phyloP scores from a whole-genome alignment of 2,329 filamentous ascomycete genomes.

The Esteya vermicola region DNA sequence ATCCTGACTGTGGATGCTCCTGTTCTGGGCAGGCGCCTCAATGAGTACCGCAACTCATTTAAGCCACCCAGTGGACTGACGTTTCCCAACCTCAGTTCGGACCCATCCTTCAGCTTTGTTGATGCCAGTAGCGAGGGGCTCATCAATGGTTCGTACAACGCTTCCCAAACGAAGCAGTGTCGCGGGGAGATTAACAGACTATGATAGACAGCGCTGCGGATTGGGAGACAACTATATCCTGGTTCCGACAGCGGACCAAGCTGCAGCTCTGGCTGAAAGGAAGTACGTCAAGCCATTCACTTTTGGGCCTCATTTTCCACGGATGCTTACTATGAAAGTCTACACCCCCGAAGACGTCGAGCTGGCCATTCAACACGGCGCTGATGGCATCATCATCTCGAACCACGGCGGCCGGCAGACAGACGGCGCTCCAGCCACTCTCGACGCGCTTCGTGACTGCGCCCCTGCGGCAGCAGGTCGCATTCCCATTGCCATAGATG shows the following conservation, averaged over 20 bases:
- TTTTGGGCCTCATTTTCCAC: not conserved
- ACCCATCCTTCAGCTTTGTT: not conserved
- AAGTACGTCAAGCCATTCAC: not conserved
- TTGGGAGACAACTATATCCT: not conserved
- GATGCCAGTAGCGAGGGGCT: not conserved
- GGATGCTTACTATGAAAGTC: not conserved
- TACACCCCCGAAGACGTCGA: constrained; percentile 22
- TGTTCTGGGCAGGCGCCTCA: constrained; percentile 29
- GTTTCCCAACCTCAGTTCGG: not conserved
- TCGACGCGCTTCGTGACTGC: not conserved
- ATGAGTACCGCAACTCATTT: not conserved
- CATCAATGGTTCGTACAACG: no score
- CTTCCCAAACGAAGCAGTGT: no score
- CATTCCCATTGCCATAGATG: not conserved
- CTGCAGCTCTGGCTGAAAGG: not conserved
- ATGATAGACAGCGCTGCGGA: no score
- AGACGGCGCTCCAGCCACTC: not conserved
- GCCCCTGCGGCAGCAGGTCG: constrained; percentile 28
- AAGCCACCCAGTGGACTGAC: not conserved
- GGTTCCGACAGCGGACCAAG: not conserved
- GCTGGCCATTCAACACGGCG: constrained; percentile 18
- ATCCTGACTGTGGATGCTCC: constrained; percentile 40
- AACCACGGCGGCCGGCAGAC: not conserved
- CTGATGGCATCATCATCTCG: not conserved
- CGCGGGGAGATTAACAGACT: no score